Evolutionary conservation across 2,329 filamentous ascomycete genomes (phyloP).

Genomic region (Gnomoniopsis smithogilvyi): DNA sequence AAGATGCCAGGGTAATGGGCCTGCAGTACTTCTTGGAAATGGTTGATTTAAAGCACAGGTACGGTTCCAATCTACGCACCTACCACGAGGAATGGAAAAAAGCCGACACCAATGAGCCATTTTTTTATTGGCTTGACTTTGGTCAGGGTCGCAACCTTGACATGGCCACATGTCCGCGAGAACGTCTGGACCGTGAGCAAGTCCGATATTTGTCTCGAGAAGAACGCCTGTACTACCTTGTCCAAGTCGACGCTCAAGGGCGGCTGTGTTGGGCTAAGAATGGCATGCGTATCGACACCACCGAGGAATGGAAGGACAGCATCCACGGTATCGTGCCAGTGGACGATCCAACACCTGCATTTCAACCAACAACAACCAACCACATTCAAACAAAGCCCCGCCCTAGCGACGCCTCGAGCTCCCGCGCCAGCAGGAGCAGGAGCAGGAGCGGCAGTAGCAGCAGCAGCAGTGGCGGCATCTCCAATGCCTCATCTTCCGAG

Average conservation of each 20-base stretch:
- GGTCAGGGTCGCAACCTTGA: conserved; percentile 72
- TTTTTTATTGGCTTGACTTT: conserved; percentile 90
- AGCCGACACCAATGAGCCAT: conserved; percentile 75
- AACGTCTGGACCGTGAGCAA: conserved; percentile 71
- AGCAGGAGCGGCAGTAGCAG: background rate
- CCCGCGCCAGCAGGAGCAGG: conserved; percentile 8
- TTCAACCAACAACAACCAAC: conserved; percentile 32
- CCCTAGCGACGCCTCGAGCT: conserved; percentile 24
- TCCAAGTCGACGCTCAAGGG: conserved; percentile 70
- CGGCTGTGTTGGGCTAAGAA: conserved; percentile 87
- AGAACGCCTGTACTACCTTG: conserved; percentile 77
- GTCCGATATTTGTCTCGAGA: conserved; percentile 82
- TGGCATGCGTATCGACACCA: conserved; percentile 72
- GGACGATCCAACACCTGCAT: conserved; percentile 58
- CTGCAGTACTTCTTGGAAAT: conserved; percentile 83
- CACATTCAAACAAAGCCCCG: conserved; percentile 23
- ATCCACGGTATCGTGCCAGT: conserved; percentile 67
- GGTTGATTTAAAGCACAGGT: conserved; percentile 83
- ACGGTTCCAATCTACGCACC: conserved; percentile 75
- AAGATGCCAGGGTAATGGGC: conserved; percentile 75
- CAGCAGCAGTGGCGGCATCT: conserved; percentile 7
- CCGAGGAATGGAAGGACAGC: conserved; percentile 72
- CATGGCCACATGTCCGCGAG: conserved; percentile 68
- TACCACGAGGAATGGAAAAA: conserved; percentile 87
- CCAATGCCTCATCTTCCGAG: conserved; percentile 32